Conservation (phyloP, 2,329 filamentous ascomycete genomes). For the Colletotrichum lentis region DNA sequence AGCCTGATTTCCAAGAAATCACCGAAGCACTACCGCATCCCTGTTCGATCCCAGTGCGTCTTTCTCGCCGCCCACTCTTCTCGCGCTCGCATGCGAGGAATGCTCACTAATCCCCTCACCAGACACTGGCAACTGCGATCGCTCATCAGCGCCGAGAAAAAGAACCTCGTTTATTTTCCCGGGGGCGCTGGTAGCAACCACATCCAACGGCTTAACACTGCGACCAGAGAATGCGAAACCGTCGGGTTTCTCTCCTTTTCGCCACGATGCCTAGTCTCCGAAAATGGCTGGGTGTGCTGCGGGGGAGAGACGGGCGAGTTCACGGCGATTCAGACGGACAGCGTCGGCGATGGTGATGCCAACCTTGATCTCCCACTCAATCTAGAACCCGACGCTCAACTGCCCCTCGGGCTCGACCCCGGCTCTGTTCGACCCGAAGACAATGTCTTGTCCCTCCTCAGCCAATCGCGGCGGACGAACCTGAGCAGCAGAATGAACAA, state of each 20-base stretch:
- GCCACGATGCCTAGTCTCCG: slow-evolving; percentile 88
- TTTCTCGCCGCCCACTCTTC: slow-evolving; percentile 8
- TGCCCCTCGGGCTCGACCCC: slow-evolving; percentile 43
- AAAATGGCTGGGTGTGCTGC: slow-evolving; percentile 87
- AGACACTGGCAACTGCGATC: slow-evolving; percentile 92
- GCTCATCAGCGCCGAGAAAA: slow-evolving; percentile 81
- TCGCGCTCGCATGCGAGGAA: slow-evolving; percentile 9
- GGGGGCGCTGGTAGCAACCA: slow-evolving; percentile 72
- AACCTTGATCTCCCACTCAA: slow-evolving; percentile 42
- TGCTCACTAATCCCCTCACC: slow-evolving; percentile 33
- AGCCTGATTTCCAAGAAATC: slow-evolving; percentile 66
- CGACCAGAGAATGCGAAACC: slow-evolving; percentile 74
- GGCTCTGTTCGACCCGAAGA: slow-evolving; percentile 47
- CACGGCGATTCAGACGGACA: slow-evolving; percentile 74
- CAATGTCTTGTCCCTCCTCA: slow-evolving; percentile 48
- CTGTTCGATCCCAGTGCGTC: slow-evolving; percentile 68
- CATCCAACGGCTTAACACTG: slow-evolving; percentile 74
- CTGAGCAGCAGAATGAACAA: slow-evolving; percentile 52
- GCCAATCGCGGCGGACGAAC: slow-evolving; percentile 46
- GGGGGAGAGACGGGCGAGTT: slow-evolving; percentile 91
- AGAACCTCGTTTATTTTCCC: slow-evolving; percentile 85
- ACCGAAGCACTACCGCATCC: slow-evolving; percentile 73
- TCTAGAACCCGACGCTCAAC: slow-evolving; percentile 48
- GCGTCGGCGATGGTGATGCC: slow-evolving; percentile 45
- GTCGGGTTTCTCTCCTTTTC: slow-evolving; percentile 75